A percentile compares a stretch with the other conserved stretches of the same genome.
These are phyloP conservation scores for Torrubiellomyces zombiae DNA, from an alignment of 2,329 filamentous ascomycete species.

Conservation along the genomic window DNA sequence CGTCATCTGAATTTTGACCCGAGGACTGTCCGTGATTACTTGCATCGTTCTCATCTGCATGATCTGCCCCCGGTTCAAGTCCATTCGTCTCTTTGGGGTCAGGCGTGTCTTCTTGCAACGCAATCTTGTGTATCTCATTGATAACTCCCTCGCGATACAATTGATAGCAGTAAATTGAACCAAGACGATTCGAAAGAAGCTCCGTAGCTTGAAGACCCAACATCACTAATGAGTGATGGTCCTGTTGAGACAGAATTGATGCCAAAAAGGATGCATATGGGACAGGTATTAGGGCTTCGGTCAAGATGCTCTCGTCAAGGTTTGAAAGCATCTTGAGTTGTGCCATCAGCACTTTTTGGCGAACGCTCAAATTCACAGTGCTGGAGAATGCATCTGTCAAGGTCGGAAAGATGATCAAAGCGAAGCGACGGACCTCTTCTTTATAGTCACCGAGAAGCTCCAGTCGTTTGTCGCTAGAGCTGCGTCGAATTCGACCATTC, in stretches of 20 bases:
- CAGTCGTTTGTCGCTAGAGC: slow-evolving; percentile 65
- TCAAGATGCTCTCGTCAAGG: slow-evolving; percentile 67
- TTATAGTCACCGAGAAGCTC: slow-evolving; percentile 71
- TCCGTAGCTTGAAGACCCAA: slow-evolving; percentile 81
- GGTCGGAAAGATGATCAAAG: slow-evolving; percentile 82
- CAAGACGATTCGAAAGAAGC: slow-evolving; percentile 67
- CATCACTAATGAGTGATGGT: slow-evolving; percentile 75
- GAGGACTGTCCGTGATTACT: not conserved
- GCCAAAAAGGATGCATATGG: slow-evolving; percentile 93
- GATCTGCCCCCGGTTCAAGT: slow-evolving; percentile 11
- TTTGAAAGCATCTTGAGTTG: slow-evolving; percentile 97
- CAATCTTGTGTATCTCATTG: slow-evolving; percentile 71
- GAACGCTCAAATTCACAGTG: slow-evolving; percentile 86
- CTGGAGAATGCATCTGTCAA: slow-evolving; percentile 94
- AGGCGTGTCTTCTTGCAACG: slow-evolving; percentile 27
- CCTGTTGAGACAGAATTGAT: slow-evolving; percentile 87
- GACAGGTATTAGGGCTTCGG: slow-evolving; percentile 72
- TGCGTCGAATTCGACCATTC: slow-evolving; percentile 17
- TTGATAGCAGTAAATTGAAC: slow-evolving; percentile 83
- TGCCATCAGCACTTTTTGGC: slow-evolving; percentile 88
- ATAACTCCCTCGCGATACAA: slow-evolving; percentile 96
- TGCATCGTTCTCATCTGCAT: slow-evolving; percentile 3
- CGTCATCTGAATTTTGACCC: slow-evolving; percentile 2
- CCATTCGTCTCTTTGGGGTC: slow-evolving; percentile 2
- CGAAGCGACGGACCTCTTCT: slow-evolving; percentile 75